phyloP scores from a whole-genome alignment of 179 eudicot genomes.

The Sideroxylon spinosum region DNA sequence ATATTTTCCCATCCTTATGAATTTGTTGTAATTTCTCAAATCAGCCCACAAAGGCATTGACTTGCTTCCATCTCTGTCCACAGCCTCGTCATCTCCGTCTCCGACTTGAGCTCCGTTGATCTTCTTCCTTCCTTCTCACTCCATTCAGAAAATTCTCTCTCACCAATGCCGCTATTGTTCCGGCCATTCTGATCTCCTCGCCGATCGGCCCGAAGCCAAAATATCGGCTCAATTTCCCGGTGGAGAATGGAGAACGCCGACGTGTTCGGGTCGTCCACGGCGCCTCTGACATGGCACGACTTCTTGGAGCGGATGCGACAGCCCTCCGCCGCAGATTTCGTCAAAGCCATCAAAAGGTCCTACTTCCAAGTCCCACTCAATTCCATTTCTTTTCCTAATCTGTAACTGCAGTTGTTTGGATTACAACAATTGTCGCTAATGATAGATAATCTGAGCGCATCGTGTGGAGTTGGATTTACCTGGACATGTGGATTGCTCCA shows the following conservation, averaged over 20 bases:
- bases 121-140: no score
- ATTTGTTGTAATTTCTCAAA: no score
- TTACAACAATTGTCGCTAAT: no score
- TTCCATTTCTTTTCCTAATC: not conserved
- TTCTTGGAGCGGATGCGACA: constrained; percentile 98
- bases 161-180: no score
- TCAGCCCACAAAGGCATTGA: no score
- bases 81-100: no score
- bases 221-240: not conserved
- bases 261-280: constrained; percentile 70
- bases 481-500: not conserved
- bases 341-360: constrained; percentile 91
- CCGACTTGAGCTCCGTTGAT: no score
- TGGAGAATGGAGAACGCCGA: constrained; percentile 67
- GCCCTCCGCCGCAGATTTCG: constrained; percentile 92
- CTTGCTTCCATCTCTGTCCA: no score
- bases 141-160: no score
- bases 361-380: not conserved
- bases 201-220: not conserved
- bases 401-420: not conserved
- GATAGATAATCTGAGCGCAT: not conserved
- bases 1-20: no score
- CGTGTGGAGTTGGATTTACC: not conserved
- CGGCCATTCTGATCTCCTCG: not conserved
- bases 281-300: constrained; percentile 91